Conservation (phyloP, 352 stramenopile species). For the Globisporangium paroecandrum region DNA sequence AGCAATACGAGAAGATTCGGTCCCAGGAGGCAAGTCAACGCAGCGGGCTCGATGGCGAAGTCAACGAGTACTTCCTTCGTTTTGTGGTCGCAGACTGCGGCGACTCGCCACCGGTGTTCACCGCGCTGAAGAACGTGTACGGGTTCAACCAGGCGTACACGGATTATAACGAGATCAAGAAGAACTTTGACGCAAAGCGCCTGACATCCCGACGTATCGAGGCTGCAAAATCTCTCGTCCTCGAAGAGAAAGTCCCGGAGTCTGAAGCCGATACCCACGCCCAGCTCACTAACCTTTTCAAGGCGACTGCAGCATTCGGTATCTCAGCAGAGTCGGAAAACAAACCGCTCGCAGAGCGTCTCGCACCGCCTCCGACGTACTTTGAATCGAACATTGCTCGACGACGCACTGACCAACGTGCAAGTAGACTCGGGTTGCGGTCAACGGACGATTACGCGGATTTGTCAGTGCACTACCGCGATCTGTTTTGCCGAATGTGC, state of each 20-base stretch:
- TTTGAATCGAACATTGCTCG: slow-evolving; percentile 62
- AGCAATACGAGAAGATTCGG: slow-evolving; percentile 58
- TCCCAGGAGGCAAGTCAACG: slow-evolving; percentile 30
- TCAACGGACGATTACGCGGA: slow-evolving; percentile 61
- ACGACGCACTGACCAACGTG: slow-evolving; percentile 2
- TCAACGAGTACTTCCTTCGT: slow-evolving; percentile 70
- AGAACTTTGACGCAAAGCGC: slow-evolving; percentile 41
- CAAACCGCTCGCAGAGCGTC: slow-evolving; percentile 33
- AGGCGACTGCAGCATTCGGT: slow-evolving; percentile 31
- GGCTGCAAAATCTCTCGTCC: slow-evolving; percentile 39
- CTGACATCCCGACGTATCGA: slow-evolving; percentile 38
- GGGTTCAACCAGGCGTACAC: slow-evolving; percentile 58
- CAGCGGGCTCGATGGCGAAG: slow-evolving; percentile 58
- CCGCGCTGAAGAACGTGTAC: slow-evolving; percentile 49
- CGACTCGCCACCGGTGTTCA: slow-evolving; percentile 53
- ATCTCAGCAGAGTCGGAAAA: slow-evolving; percentile 9
- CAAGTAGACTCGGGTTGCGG: slow-evolving; percentile 18
- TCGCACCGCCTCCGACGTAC: slow-evolving; percentile 49
- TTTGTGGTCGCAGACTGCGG: slow-evolving; percentile 58
- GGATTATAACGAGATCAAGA: slow-evolving; percentile 73
- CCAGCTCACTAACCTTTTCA: slow-evolving; percentile 28
- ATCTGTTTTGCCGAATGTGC: slow-evolving; percentile 91
- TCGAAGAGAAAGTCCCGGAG: background rate
- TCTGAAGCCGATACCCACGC: background rate
- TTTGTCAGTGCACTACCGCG: slow-evolving; percentile 84